A percentile compares a stretch with the other conserved stretches of the same genome.
Conservation (phyloP, 352 stramenopile genomes). For the Pythium diclinum region DNA sequence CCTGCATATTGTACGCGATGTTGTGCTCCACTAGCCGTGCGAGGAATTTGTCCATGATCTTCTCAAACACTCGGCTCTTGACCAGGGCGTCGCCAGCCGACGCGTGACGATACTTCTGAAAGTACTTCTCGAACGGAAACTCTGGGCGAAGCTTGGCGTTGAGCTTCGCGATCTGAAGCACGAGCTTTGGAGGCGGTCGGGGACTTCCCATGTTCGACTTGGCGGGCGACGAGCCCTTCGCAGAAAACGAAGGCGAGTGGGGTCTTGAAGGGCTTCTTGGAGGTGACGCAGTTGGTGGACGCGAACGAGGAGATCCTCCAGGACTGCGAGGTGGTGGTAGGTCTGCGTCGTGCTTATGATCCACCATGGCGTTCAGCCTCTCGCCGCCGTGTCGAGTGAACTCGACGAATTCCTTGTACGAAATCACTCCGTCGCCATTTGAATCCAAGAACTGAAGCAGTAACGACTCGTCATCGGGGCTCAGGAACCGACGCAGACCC, state of each 20-base stretch:
- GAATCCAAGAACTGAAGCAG: constrained; percentile 69
- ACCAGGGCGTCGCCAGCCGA: constrained; percentile 31
- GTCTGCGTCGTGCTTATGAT: constrained; percentile 7
- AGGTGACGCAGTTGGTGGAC: constrained; percentile 6
- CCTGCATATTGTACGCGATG: constrained; percentile 63
- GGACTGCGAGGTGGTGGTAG: neutral
- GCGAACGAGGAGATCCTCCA: constrained; percentile 2
- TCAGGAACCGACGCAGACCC: constrained; percentile 57
- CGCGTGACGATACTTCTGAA: constrained; percentile 55
- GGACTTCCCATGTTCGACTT: constrained; percentile 5
- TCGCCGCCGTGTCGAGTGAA: constrained; percentile 51
- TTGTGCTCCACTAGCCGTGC: constrained; percentile 46
- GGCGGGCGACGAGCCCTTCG: constrained; percentile 11
- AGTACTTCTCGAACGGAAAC: constrained; percentile 79
- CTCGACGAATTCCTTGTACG: constrained; percentile 63
- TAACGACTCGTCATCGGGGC: constrained; percentile 55
- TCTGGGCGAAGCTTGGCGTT: constrained; percentile 42
- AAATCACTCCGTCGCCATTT: constrained; percentile 58
- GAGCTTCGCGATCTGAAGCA: constrained; percentile 42
- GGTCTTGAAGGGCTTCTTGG: constrained; percentile 11
- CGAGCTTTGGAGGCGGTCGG: constrained; percentile 3
- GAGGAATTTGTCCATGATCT: constrained; percentile 78
- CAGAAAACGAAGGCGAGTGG: constrained; percentile 11
- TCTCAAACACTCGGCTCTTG: constrained; percentile 63
- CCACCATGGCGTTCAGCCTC: constrained; percentile 30